These are phyloP conservation scores for Colletotrichum somersetense DNA, from an alignment of 2,329 filamentous ascomycete genomes.

Conservation along the genomic window DNA sequence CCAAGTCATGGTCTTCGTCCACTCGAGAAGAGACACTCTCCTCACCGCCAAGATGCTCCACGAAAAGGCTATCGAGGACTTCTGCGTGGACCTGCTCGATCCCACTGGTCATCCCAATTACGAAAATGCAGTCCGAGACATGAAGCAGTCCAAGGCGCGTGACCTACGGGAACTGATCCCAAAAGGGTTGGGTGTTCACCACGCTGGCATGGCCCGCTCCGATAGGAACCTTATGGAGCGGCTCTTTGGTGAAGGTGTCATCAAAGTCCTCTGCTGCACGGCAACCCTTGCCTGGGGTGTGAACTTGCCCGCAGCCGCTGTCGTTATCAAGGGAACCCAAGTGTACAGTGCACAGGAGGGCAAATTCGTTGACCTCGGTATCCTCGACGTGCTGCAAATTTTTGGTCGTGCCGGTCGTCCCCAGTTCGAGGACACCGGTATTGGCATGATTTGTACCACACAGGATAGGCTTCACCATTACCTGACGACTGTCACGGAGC, in stretches of 20 bases:
- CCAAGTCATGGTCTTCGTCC: slow-evolving; percentile 99
- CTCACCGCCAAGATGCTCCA: slow-evolving; percentile 87
- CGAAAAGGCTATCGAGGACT: slow-evolving; percentile 86
- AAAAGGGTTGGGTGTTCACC: slow-evolving; percentile 94
- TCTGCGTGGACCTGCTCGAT: slow-evolving; percentile 85
- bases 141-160: slow-evolving; percentile 86
- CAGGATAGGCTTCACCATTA: slow-evolving; percentile 95
- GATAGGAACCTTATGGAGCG: slow-evolving; percentile 97
- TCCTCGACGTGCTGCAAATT: slow-evolving; percentile 96
- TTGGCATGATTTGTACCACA: slow-evolving; percentile 97
- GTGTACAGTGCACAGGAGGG: slow-evolving; percentile 96
- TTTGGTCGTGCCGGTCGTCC: slow-evolving; percentile 98
- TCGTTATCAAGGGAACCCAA: slow-evolving; percentile 98
- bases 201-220: slow-evolving; percentile 94
- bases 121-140: slow-evolving; percentile 82
- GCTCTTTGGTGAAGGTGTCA: slow-evolving; percentile 89
- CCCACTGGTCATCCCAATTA: slow-evolving; percentile 83
- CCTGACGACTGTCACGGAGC: slow-evolving; percentile 90
- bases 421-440: slow-evolving; percentile 97
- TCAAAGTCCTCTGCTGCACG: slow-evolving; percentile 98
- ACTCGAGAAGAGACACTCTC: slow-evolving; percentile 94
- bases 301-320: slow-evolving; percentile 95
- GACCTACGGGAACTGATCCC: slow-evolving; percentile 90
- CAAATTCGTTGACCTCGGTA: slow-evolving; percentile 96
- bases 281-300: slow-evolving; percentile 99